A percentile compares a stretch with the other conserved stretches of the same genome.
phyloP scores from a whole-genome alignment of 2,329 filamentous ascomycete genomes.

The Epicoccum nigrum region DNA sequence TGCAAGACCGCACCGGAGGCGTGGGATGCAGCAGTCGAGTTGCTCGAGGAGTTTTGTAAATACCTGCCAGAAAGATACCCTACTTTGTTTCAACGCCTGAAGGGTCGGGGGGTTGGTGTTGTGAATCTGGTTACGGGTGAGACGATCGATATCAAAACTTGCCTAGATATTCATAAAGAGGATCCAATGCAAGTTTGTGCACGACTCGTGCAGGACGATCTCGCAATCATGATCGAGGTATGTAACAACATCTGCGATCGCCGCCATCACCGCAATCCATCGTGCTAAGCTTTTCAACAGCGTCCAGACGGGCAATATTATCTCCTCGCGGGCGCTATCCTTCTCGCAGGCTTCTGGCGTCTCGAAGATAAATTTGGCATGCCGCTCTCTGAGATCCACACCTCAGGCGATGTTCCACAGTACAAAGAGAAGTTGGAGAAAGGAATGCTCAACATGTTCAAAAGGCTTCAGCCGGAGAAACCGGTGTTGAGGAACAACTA shows the following conservation, averaged over 20 bases:
- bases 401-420: constrained; percentile 74
- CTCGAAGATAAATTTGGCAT: constrained; percentile 82
- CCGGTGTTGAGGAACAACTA: constrained; percentile 78
- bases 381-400: constrained; percentile 80
- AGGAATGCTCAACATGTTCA: constrained; percentile 83
- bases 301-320: constrained; percentile 78
- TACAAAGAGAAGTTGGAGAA: constrained; percentile 74
- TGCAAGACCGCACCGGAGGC: constrained; percentile 72
- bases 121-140: constrained; percentile 75
- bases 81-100: constrained; percentile 65
- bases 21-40: constrained; percentile 73
- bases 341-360: constrained; percentile 84
- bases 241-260: background rate
- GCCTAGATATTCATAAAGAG: constrained; percentile 60
- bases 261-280: background rate
- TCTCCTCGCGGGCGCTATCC: constrained; percentile 75
- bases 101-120: constrained; percentile 62
- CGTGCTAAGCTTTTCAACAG: constrained; percentile 44
- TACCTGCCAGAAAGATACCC: constrained; percentile 81
- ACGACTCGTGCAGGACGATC: constrained; percentile 78
- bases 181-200: constrained; percentile 79
- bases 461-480: constrained; percentile 70
- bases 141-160: constrained; percentile 68
- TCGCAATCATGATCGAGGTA: constrained; percentile 76
- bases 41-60: constrained; percentile 72